Evolutionary conservation across 306 rosid genomes (phyloP), one percentile per base, ranked within the genome.

Genomic region (Sindora glabra): DNA sequence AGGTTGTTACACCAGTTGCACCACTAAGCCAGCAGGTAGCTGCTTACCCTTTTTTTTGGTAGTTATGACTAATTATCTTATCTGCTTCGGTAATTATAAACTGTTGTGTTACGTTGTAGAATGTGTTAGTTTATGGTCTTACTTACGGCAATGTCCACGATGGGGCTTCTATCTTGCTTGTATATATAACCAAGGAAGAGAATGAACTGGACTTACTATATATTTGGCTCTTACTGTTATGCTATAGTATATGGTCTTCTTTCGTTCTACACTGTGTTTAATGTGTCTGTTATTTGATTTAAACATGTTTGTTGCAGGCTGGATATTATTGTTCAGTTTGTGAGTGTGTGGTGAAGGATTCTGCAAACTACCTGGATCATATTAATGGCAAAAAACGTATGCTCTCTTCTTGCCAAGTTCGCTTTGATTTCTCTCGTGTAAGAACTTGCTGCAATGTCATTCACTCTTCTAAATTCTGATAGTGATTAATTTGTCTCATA

Each of bases 361-460:
- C 97, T 26, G 99, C 97, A 59, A 94, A 94, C 74, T 94, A 80
- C 81, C 77, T 94, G 80, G 99, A 94, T 86, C 97, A 89, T 76
- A 94, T 94, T 52, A 94, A 94, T 89, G 97, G 99, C 68, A 94
- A 94, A 79, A 94, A 94, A 78, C 99, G 99, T 94, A 84, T 9
- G 99, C 59, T 46, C 6, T 72, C 65, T 29, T 62, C 59, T 56
- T n/a, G 36, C 24, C 14, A 16, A 40, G 36, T 17, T 23, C 62
- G 30, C 51, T 52, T 59, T 59, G 32, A 47, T 39, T 46, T 58
- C 45, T 32, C 12, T 10, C 11, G 12, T 25, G 46, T 48, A 17
- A 22, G 3, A 30, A 1, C 26, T 56, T 19, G 64, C 49, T 25
- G n/a, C n/a, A n/a, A n/a, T n/a, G 22, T 60, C 32, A 46, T 24